Conservation (phyloP, 805 yeast genomes). For the Tetrapisispora arboricola region DNA sequence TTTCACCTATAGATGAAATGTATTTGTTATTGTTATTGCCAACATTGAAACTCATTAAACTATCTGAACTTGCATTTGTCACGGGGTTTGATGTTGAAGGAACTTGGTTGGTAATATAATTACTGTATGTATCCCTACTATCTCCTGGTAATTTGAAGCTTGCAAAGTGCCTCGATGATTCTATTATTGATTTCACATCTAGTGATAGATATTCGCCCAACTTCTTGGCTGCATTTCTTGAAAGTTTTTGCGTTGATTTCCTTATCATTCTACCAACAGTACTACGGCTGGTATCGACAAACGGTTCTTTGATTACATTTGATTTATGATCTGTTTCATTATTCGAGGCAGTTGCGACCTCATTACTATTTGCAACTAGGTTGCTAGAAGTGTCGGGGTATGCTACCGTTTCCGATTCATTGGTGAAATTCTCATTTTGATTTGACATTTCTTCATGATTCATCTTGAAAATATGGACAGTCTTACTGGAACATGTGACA, state of each 20-base stretch:
- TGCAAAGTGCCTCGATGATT: conserved; percentile 88
- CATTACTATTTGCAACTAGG: too few species aligned
- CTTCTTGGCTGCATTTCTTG: conserved; percentile 74
- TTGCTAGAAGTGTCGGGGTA: too few species aligned
- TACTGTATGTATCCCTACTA: background rate
- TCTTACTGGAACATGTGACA: conserved; percentile 83
- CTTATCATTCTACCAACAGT: conserved; percentile 69
- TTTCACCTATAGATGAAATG: conserved; percentile 29
- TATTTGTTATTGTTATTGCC: conserved; percentile 6
- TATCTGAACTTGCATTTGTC: background rate
- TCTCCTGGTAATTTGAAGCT: conserved; percentile 60
- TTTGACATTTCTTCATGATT: background rate
- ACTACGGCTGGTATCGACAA: conserved; percentile 59
- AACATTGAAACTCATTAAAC: background rate
- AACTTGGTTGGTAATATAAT: background rate
- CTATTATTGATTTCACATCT: conserved; percentile 70
- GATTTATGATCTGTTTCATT: too few species aligned
- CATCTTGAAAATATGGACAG: conserved; percentile 83
- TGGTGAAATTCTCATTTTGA: background rate
- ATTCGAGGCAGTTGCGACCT: background rate
- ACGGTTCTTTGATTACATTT: conserved; percentile 30
- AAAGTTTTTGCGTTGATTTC: conserved; percentile 66
- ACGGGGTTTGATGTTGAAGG: background rate
- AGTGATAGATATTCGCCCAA: conserved; percentile 79
- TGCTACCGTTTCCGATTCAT: too few species aligned